Percentiles rank a stretch among this genome's conserved stretches.
phyloP scores from a whole-genome alignment of 2,329 filamentous ascomycete species.

The Talaromyces sp. region DNA sequence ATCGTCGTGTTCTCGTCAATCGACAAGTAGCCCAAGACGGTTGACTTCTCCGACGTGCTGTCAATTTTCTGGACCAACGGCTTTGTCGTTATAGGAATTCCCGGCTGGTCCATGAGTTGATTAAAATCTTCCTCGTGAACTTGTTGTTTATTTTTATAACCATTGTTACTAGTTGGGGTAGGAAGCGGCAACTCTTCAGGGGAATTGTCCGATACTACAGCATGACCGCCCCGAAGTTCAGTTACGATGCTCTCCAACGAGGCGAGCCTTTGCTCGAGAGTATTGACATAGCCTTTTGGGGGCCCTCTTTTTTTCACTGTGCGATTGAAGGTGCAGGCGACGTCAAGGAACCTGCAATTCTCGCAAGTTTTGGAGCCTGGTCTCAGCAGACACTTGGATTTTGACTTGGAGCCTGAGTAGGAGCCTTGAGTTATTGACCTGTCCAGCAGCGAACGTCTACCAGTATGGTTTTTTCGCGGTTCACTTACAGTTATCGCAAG shows the following conservation, averaged over 20 bases:
- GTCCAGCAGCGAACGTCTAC: neutral
- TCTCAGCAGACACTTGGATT: constrained; percentile 12
- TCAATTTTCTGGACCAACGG: neutral
- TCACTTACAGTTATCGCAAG: constrained; percentile 12
- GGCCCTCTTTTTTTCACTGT: constrained; percentile 11
- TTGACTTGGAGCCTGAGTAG: constrained; percentile 9
- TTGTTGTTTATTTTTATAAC: neutral
- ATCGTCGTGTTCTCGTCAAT: constrained; percentile 14
- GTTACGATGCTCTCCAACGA: constrained; percentile 7
- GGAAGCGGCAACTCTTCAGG: neutral
- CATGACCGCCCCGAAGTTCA: constrained; percentile 3
- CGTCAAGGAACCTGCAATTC: constrained; percentile 10
- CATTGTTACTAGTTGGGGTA: neutral
- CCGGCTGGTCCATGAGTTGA: neutral
- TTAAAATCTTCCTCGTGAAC: neutral
- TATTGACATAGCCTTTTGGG: constrained; percentile 13
- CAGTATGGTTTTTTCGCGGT: neutral
- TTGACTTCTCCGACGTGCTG: constrained; percentile 7
- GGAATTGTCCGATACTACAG: constrained; percentile 3
- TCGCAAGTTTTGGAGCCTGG: constrained; percentile 10
- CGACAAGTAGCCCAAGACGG: constrained; percentile 11
- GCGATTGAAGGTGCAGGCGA: constrained; percentile 11
- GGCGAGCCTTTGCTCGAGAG: constrained; percentile 10
- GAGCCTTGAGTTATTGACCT: neutral
- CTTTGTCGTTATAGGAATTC: neutral